These are phyloP conservation scores for Magnolia changhungtana DNA, from an alignment of 164 flowering plant species.

Conservation along the genomic window DNA sequence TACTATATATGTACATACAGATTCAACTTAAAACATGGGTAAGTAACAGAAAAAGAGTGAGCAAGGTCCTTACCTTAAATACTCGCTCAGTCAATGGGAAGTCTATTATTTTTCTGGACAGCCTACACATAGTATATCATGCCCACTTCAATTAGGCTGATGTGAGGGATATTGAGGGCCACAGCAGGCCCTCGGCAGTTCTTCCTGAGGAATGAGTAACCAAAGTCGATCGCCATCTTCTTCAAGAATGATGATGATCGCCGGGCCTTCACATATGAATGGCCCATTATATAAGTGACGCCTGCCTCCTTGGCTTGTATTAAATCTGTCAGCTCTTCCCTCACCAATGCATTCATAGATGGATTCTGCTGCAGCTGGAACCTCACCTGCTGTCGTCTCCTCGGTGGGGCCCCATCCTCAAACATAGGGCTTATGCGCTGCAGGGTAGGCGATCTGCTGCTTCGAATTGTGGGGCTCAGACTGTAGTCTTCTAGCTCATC, in stretches of 20 bases:
- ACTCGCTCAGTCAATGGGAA: not conserved
- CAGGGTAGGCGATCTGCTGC: constrained; percentile 31
- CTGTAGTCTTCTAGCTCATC: constrained; percentile 24
- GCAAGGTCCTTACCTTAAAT: not conserved
- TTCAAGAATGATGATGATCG: constrained; percentile 44
- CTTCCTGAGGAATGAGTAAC: constrained; percentile 48
- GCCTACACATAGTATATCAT: constrained; percentile 46
- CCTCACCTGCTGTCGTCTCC: constrained; percentile 35
- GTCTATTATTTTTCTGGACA: not conserved
- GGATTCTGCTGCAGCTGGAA: constrained; percentile 31
- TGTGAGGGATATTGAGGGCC: constrained; percentile 49
- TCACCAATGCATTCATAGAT: constrained; percentile 30
- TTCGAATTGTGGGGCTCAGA: constrained; percentile 6
- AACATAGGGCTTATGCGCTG: constrained; percentile 29
- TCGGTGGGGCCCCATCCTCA: constrained; percentile 33
- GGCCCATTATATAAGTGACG: constrained; percentile 50
- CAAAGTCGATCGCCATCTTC: constrained; percentile 42
- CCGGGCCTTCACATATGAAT: constrained; percentile 46
- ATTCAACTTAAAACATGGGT: not conserved
- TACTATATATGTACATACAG: not conserved
- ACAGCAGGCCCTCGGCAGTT: constrained; percentile 57
- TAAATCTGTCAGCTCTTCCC: constrained; percentile 43
- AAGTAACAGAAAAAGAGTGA: not conserved
- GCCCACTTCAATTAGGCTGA: constrained; percentile 53
- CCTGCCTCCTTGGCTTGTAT: constrained; percentile 49